Evolutionary conservation across 495 filamentous ascomycete genomes (phyloP).

Genomic region (Penicillium argentinense): DNA sequence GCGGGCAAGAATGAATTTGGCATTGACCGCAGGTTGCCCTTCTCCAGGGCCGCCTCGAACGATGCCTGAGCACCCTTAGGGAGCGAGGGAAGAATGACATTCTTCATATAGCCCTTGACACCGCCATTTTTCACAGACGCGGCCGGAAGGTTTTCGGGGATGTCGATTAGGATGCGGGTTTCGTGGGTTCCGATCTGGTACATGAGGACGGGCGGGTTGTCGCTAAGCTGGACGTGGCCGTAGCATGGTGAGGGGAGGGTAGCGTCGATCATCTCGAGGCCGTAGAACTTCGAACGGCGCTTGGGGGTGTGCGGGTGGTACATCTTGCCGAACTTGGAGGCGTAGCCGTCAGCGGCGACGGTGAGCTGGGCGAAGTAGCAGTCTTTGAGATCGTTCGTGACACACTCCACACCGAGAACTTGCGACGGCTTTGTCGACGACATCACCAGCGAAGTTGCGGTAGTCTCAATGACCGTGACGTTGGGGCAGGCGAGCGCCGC

Average conservation of each 20-base stretch:
- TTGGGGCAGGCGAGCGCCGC: conserved; percentile 67
- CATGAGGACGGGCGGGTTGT: conserved; percentile 75
- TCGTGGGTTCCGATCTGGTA: conserved; percentile 98
- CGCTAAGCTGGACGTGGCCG: conserved; percentile 86
- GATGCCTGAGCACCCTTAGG: conserved; percentile 70
- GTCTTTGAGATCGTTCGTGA: conserved; percentile 58
- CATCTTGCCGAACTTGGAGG: conserved; percentile 86
- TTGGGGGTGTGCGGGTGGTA: conserved; percentile 67
- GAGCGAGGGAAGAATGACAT: conserved; percentile 73
- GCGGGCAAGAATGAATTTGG: conserved; percentile 91
- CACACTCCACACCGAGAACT: conserved; percentile 73
- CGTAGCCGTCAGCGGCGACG: conserved; percentile 90
- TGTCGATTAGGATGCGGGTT: conserved; percentile 85
- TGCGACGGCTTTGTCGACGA: conserved; percentile 56
- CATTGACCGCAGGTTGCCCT: conserved; percentile 76
- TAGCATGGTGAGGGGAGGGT: conserved; percentile 68
- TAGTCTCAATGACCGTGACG: conserved; percentile 72
- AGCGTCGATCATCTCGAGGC: conserved; percentile 86
- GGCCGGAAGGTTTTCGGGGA: conserved; percentile 76
- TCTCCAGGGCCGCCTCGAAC: conserved; percentile 73
- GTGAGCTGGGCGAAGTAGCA: conserved; percentile 86
- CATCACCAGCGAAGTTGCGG: conserved; percentile 61
- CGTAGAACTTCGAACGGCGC: conserved; percentile 83
- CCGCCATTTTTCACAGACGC: conserved; percentile 71
- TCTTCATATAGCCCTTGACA: conserved; percentile 75